Percentiles rank a stretch among this genome's conserved stretches.
Evolutionary conservation across 2,329 filamentous ascomycete genomes (phyloP).

Genomic region (Chaetomiaceae sp.): DNA sequence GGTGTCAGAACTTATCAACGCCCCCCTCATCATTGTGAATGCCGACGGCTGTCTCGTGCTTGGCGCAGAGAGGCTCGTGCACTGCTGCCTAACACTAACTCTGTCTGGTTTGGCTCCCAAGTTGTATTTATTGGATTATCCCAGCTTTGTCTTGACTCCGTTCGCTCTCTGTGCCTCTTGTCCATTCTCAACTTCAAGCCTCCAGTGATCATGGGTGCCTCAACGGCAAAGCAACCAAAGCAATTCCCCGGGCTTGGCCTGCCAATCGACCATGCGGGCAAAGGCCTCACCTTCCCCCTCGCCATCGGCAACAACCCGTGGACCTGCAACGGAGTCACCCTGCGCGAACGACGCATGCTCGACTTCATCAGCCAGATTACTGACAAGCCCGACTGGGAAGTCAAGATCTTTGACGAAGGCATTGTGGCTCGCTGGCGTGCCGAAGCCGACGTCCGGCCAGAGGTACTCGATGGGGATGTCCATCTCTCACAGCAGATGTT

Average conservation of each 20-base stretch:
- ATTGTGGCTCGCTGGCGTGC: slow-evolving; percentile 28
- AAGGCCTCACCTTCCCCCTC: background rate
- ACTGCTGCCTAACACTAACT: no score
- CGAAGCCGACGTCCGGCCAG: slow-evolving; percentile 23
- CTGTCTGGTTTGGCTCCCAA: no score
- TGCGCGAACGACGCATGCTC: slow-evolving; percentile 7
- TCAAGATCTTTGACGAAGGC: slow-evolving; percentile 29
- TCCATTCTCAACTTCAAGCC: no score
- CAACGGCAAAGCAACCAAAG: slow-evolving; percentile 1
- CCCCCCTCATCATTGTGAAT: no score
- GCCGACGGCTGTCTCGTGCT: no score
- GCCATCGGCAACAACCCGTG: background rate
- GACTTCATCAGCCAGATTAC: slow-evolving; percentile 16
- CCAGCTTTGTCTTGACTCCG: no score
- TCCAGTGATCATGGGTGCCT: background rate
- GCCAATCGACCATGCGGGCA: background rate
- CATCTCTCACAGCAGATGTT: slow-evolving; percentile 14
- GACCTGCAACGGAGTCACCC: slow-evolving; percentile 1
- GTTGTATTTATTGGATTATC: no score
- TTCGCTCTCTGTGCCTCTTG: no score
- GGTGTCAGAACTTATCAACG: no score
- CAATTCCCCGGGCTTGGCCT: slow-evolving; percentile 4
- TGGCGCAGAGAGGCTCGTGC: no score
- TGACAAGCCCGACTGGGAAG: slow-evolving; percentile 29
- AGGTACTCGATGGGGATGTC: background rate